phyloP scores from a whole-genome alignment of 108 stramenopile species.

The Parmales sp. region DNA sequence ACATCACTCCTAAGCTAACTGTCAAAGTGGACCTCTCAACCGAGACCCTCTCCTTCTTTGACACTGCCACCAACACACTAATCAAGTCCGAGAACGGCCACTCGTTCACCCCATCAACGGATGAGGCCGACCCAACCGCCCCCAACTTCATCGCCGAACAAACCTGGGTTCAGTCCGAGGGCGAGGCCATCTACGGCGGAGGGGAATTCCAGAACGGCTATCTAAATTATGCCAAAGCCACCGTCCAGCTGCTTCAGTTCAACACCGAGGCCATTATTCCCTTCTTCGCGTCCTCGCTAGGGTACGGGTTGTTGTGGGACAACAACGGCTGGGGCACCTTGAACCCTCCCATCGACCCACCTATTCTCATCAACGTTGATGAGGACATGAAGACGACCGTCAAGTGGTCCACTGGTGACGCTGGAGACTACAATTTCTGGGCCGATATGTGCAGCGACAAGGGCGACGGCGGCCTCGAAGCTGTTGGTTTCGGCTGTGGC shows the following conservation, averaged over 20 bases:
- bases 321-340: neutral
- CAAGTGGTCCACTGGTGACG: too few relatives aligned
- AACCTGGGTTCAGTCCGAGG: neutral
- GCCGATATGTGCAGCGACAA: too few relatives aligned
- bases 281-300: neutral
- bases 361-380: too few relatives aligned
- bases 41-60: neutral
- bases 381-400: too few relatives aligned
- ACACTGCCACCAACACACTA: neutral
- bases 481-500: too few relatives aligned
- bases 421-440: too few relatives aligned
- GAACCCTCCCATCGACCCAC: neutral
- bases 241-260: constrained; percentile 9
- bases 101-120: neutral
- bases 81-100: neutral
- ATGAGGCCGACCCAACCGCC: neutral
- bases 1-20: too few relatives aligned
- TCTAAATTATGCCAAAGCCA: neutral
- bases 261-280: constrained; percentile 15
- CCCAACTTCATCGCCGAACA: neutral
- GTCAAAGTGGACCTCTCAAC: constrained; percentile 11
- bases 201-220: constrained; percentile 8
- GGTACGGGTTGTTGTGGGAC: constrained; percentile 18
- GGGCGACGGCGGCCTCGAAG: too few relatives aligned
- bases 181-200: constrained; percentile 15